Evolutionary conservation across 2,329 filamentous ascomycete genomes (phyloP).

Genomic region (Microascus cirrosus): DNA sequence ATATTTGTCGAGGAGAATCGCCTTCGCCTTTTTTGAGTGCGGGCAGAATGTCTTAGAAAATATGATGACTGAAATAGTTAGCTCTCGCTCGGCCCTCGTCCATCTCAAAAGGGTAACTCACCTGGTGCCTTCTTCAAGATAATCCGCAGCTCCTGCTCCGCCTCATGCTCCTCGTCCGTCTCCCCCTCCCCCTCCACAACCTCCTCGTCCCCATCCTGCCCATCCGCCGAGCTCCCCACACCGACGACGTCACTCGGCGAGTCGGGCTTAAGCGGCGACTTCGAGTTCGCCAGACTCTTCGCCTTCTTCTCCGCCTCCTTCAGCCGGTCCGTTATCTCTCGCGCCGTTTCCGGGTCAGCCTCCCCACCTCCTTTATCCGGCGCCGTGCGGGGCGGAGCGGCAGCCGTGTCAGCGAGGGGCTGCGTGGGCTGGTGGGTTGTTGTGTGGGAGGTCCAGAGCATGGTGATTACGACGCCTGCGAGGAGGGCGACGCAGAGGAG

Average conservation of each 20-base stretch:
- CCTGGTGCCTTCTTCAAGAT: conserved; percentile 80
- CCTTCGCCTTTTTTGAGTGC: conserved; percentile 75
- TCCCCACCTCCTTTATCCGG: conserved; percentile 33
- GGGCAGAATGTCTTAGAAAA: conserved; percentile 95
- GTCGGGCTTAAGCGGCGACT: conserved; percentile 50
- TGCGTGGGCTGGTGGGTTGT: neutral
- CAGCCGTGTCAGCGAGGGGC: neutral
- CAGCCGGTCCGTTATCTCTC: conserved; percentile 48
- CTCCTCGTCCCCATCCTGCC: conserved; percentile 30
- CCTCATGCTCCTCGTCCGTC: conserved; percentile 48
- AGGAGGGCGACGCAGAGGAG: conserved; percentile 2
- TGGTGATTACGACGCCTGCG: neutral
- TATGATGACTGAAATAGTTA: conserved; percentile 59
- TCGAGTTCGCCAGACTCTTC: conserved; percentile 58
- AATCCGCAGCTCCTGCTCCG: conserved; percentile 59
- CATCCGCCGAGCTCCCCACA: conserved; percentile 44
- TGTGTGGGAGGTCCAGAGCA: conserved; percentile 1
- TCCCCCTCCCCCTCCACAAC: conserved; percentile 28
- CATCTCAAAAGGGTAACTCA: conserved; percentile 28
- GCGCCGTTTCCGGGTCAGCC: conserved; percentile 30
- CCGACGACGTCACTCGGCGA: conserved; percentile 45
- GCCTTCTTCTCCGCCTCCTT: conserved; percentile 58
- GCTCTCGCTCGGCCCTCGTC: neutral
- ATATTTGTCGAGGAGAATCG: conserved; percentile 75
- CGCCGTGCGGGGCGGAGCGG: neutral